A percentile compares a stretch with the other conserved stretches of the same genome.
These are phyloP conservation scores for Parmelia sp. DNA, from an alignment of 495 filamentous ascomycete species.

Conservation along the genomic window DNA sequence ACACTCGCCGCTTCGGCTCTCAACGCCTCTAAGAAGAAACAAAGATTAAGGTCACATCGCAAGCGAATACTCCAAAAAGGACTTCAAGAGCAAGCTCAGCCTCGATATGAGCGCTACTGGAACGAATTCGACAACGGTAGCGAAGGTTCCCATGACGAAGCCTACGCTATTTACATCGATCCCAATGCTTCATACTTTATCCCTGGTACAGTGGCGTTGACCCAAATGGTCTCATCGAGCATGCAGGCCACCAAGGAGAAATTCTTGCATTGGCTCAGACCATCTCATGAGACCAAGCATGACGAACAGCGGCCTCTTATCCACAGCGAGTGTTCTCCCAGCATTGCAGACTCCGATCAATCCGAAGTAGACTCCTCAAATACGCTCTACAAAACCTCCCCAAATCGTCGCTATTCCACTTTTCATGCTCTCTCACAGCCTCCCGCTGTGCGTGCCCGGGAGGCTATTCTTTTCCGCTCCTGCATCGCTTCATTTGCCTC, in stretches of 20 bases:
- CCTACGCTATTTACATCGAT: slow-evolving; percentile 53
- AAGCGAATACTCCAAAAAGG: slow-evolving; percentile 14
- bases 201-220: slow-evolving; percentile 42
- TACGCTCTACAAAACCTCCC: slow-evolving; percentile 1
- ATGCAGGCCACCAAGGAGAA: slow-evolving; percentile 41
- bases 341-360: slow-evolving; percentile 21
- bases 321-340: slow-evolving; percentile 15
- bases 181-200: slow-evolving; percentile 43
- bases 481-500: slow-evolving; percentile 40
- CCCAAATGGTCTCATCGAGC: slow-evolving; percentile 16
- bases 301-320: slow-evolving; percentile 7
- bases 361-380: slow-evolving; percentile 14
- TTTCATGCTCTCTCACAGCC: slow-evolving; percentile 37
- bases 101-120: slow-evolving; percentile 44
- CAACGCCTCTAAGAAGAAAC: slow-evolving; percentile 24
- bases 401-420: slow-evolving; percentile 35
- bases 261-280: slow-evolving; percentile 37
- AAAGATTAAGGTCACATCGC: slow-evolving; percentile 22
- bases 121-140: slow-evolving; percentile 61
- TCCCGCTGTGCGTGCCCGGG: slow-evolving; percentile 33
- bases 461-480: slow-evolving; percentile 40
- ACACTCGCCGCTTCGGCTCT: not conserved
- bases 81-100: slow-evolving; percentile 4
- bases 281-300: not conserved
- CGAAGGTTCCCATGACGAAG: slow-evolving; percentile 42